Percentiles rank a stretch among this genome's conserved stretches.
These are phyloP conservation scores for Mycena filopes DNA, from an alignment of 768 basidiomycete species.

Conservation along the genomic window DNA sequence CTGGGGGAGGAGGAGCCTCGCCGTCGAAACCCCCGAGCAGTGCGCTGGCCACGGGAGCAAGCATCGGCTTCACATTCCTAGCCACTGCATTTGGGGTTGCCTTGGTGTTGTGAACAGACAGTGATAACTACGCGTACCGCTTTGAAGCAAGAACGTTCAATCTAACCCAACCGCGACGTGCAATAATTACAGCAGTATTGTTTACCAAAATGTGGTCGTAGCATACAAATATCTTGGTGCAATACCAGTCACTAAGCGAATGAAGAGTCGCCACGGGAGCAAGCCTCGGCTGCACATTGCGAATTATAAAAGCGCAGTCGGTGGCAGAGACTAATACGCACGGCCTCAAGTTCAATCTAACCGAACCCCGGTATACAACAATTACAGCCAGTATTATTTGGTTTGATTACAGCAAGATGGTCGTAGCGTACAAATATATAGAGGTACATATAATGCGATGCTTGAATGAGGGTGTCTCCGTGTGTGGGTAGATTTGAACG, in stretches of 20 bases:
- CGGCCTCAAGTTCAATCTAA: not conserved
- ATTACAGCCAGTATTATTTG: not conserved
- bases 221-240: too few relatives aligned
- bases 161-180: too few relatives aligned
- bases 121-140: too few relatives aligned
- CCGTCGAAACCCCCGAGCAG: not conserved
- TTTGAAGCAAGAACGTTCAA: too few relatives aligned
- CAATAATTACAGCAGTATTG: not conserved
- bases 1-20: too few relatives aligned
- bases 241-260: too few relatives aligned
- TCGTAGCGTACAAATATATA: not conserved
- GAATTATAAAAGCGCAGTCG: too few relatives aligned
- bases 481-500: not conserved
- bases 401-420: not conserved
- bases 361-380: not conserved
- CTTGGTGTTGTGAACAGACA: slow-evolving; percentile 9
- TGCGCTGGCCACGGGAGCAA: not conserved
- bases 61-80: not conserved
- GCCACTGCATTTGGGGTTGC: slow-evolving; percentile 1
- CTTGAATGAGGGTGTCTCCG: not conserved
- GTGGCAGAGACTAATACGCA: not conserved
- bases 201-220: too few relatives aligned
- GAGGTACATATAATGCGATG: not conserved
- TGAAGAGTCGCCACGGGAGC: too few relatives aligned
- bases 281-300: too few relatives aligned